phyloP scores from a whole-genome alignment of 257 asterid genomes.

The Fraxinus excelsior region DNA sequence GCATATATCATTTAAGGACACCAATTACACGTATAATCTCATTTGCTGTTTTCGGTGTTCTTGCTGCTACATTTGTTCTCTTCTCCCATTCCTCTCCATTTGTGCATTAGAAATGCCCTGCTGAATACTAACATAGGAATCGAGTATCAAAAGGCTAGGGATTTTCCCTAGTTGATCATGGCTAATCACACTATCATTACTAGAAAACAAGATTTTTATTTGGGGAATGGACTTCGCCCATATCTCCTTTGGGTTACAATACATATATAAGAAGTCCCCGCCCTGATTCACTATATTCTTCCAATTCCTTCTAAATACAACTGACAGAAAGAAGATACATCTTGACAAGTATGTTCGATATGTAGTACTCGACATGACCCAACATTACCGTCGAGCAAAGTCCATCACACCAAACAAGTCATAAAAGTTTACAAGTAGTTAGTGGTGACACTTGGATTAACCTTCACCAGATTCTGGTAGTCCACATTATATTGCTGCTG shows the following conservation, averaged over 20 bases:
- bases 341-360: not conserved
- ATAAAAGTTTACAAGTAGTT: slow-evolving; percentile 11
- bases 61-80: too few relatives aligned
- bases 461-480: slow-evolving; percentile 60
- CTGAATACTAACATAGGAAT: too few relatives aligned
- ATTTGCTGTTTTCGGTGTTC: too few relatives aligned
- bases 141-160: too few relatives aligned
- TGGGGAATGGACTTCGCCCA: slow-evolving; percentile 7
- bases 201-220: not conserved
- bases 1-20: too few relatives aligned
- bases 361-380: not conserved
- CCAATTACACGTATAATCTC: too few relatives aligned
- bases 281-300: not conserved
- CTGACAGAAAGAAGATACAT: not conserved
- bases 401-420: not conserved
- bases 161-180: too few relatives aligned
- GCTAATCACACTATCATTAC: too few relatives aligned
- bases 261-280: not conserved
- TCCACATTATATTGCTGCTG: slow-evolving; percentile 62
- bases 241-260: slow-evolving; percentile 2
- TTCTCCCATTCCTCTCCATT: too few relatives aligned
- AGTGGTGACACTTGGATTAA: slow-evolving; percentile 1
- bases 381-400: not conserved
- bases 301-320: too few relatives aligned
- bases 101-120: too few relatives aligned